A percentile compares a stretch with the other conserved stretches of the same genome.
These are phyloP conservation scores for Aureobasidium sp. DNA, from an alignment of 2,329 filamentous ascomycete species.

Conservation along the genomic window DNA sequence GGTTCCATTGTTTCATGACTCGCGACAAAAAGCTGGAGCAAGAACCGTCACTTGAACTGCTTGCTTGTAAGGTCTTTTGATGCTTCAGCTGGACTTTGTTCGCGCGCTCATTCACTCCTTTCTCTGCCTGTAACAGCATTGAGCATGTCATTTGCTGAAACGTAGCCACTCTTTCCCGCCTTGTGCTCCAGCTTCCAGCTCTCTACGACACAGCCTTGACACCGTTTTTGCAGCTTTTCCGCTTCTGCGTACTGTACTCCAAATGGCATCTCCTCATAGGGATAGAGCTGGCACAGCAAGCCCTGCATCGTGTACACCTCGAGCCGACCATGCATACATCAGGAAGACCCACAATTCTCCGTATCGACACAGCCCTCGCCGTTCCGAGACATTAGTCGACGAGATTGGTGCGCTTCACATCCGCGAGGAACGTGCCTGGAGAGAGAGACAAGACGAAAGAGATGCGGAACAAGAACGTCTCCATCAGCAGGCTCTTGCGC, in stretches of 20 bases:
- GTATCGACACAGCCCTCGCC: constrained; percentile 15
- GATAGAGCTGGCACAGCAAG: not conserved
- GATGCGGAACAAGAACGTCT: constrained; percentile 54
- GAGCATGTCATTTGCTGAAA: not conserved
- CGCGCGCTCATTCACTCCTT: not conserved
- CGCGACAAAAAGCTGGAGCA: constrained; percentile 10
- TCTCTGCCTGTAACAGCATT: not conserved
- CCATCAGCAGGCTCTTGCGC: constrained; percentile 58
- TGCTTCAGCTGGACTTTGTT: not conserved
- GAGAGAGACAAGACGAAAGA: constrained; percentile 54
- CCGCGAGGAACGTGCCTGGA: constrained; percentile 38
- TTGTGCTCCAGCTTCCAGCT: not conserved
- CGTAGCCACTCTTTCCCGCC: not conserved
- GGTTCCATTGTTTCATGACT: constrained; percentile 10
- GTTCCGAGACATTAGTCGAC: constrained; percentile 21
- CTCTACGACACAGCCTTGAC: not conserved
- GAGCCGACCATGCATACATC: not conserved
- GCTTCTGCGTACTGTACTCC: not conserved
- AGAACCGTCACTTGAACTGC: constrained; percentile 2
- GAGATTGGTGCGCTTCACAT: constrained; percentile 38
- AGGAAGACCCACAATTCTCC: constrained; percentile 13
- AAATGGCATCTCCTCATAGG: constrained; percentile 5
- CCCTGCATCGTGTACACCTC: not conserved
- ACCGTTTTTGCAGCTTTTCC: not conserved
- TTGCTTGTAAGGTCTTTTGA: constrained; percentile 2